These are phyloP conservation scores for Vittaforma corneae DNA, from an alignment of 371 early-diverging fungal genomes.

Conservation along the genomic window DNA sequence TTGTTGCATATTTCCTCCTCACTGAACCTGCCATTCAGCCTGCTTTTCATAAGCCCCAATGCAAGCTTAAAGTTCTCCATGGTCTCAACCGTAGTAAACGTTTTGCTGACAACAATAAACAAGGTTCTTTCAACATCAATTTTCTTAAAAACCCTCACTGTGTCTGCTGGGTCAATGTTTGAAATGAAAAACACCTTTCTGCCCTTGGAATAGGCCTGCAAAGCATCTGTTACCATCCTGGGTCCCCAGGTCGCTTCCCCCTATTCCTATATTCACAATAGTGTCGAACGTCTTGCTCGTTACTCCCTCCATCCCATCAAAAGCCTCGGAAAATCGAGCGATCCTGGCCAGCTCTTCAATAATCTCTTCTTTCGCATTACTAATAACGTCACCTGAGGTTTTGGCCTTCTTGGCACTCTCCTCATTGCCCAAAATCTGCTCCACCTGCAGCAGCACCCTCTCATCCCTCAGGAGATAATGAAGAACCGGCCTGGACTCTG, in stretches of 20 bases:
- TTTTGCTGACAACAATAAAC: constrained; percentile 92
- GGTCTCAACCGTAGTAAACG: constrained; percentile 95
- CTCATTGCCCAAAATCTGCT: constrained; percentile 61
- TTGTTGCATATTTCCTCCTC: constrained; percentile 58
- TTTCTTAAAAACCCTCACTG: constrained; percentile 72
- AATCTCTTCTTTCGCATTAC: constrained; percentile 7
- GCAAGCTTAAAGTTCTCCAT: constrained; percentile 87
- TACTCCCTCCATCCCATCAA: constrained; percentile 76
- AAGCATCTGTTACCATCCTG: constrained; percentile 88
- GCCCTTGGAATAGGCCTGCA: constrained; percentile 71
- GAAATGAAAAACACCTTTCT: constrained; percentile 81
- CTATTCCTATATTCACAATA: constrained; percentile 95
- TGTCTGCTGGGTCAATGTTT: constrained; percentile 91
- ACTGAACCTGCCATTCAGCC: background rate
- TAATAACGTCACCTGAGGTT: background rate
- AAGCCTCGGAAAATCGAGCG: constrained; percentile 67
- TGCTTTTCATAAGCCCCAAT: constrained; percentile 44
- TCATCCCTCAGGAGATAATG: constrained; percentile 83
- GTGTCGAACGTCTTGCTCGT: constrained; percentile 81
- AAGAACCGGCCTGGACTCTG: constrained; percentile 87
- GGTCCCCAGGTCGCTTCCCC: constrained; percentile 98
- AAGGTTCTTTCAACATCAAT: constrained; percentile 77
- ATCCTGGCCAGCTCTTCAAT: constrained; percentile 86
- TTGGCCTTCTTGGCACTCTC: background rate
- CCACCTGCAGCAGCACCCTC: constrained; percentile 67